These are phyloP conservation scores for Leccinum aurantiacum DNA, from an alignment of 768 basidiomycete genomes.

Conservation along the genomic window DNA sequence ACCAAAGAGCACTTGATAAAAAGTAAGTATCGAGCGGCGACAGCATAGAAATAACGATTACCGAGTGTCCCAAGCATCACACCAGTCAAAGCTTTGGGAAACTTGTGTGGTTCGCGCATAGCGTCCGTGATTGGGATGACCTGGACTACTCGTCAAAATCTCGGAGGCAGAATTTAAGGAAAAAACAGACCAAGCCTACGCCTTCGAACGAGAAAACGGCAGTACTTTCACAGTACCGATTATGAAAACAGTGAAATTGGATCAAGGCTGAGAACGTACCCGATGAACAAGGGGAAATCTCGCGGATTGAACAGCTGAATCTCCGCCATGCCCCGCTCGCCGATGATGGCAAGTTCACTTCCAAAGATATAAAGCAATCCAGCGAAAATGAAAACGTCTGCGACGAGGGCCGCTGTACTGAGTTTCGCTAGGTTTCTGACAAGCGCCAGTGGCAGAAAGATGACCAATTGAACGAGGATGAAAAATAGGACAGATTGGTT, in stretches of 20 bases:
- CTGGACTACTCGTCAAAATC: slow-evolving; percentile 33
- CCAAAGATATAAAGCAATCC: slow-evolving; percentile 85
- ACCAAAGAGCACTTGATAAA: slow-evolving; percentile 69
- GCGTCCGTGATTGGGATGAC: slow-evolving; percentile 96
- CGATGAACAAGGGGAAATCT: slow-evolving; percentile 90
- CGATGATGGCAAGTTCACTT: slow-evolving; percentile 76
- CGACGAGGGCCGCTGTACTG: slow-evolving; percentile 86
- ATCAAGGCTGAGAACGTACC: slow-evolving; percentile 47
- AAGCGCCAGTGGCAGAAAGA: slow-evolving; percentile 89
- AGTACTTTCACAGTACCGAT: slow-evolving; percentile 51
- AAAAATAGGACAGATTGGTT: slow-evolving; percentile 71
- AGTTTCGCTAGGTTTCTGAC: slow-evolving; percentile 94
- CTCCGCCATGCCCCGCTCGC: slow-evolving; percentile 68
- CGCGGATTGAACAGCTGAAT: slow-evolving; percentile 85
- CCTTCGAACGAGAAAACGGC: slow-evolving; percentile 99
- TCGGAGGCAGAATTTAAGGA: background rate
- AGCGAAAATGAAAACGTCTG: slow-evolving; percentile 92
- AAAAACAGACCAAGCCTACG: slow-evolving; percentile 73
- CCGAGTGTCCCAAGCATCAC: slow-evolving; percentile 87
- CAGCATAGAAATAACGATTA: slow-evolving; percentile 33
- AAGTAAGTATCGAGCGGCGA: slow-evolving; percentile 7
- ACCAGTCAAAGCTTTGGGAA: slow-evolving; percentile 82
- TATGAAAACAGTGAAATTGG: slow-evolving; percentile 1
- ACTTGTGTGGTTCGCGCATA: slow-evolving; percentile 93
- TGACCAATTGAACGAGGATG: slow-evolving; percentile 77